Evolutionary conservation across 1,284 basidiomycete species (phyloP).

Genomic region (Anthracocystis panici-leucophaei): DNA sequence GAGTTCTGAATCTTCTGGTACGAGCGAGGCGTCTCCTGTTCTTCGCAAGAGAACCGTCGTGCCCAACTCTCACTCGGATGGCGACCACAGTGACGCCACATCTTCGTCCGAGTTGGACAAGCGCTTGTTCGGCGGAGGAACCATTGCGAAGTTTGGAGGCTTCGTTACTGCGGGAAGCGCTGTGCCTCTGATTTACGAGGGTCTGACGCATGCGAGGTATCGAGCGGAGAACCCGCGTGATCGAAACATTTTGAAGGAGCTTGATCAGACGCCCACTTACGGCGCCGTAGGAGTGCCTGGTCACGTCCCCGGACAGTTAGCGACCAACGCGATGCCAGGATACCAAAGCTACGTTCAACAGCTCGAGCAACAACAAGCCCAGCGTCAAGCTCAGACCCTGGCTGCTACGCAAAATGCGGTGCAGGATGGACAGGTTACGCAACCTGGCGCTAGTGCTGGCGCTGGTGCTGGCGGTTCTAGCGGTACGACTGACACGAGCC

Average conservation of each 20-base stretch:
- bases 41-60: constrained; percentile 26
- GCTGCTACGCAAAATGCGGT: not conserved
- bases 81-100: not conserved
- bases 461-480: not conserved
- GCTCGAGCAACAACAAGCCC: constrained; percentile 25
- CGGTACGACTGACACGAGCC: not conserved
- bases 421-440: not conserved
- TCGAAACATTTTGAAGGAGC: constrained; percentile 28
- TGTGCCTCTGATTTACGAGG: constrained; percentile 10
- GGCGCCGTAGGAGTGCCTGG: constrained; percentile 45
- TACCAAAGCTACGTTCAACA: constrained; percentile 15
- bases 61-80: not conserved
- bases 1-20: not conserved
- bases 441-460: not conserved
- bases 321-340: constrained; percentile 42
- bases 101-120: constrained; percentile 15
- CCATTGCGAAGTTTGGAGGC: constrained; percentile 6
- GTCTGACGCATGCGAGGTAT: constrained; percentile 22
- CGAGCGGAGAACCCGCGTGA: constrained; percentile 30
- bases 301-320: constrained; percentile 33
- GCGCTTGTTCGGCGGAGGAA: constrained; percentile 27
- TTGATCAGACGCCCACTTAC: constrained; percentile 35
- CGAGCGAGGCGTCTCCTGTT: constrained; percentile 7
- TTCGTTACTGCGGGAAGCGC: constrained; percentile 16
- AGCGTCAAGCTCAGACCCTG: not conserved